Evolutionary conservation across 768 basidiomycete genomes (phyloP), one percentile per base, ranked within the genome.

Genomic region (Serendipita sp.): DNA sequence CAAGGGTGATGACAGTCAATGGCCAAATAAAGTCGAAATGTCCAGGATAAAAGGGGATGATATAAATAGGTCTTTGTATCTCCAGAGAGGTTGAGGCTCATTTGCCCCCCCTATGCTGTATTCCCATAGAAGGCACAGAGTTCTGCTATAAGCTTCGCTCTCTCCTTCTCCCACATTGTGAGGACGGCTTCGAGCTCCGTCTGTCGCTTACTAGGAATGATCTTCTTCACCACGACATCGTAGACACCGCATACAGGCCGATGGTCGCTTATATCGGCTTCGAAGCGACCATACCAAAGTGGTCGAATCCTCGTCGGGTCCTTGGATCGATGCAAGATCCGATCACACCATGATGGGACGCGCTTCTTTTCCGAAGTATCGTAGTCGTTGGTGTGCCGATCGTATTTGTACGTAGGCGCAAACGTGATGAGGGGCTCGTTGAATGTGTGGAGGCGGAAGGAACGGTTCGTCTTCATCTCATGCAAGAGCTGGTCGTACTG

Each of bases 321-420:
- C 61, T 61, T 63, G 43, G 81, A 75, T 3, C 84, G 82, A 82
- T 85, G 95, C 43, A 98, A 74, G 22, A 99, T 82, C 3, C 95
- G 85, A 71, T 99, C 95, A 70, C 95, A 99, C 93, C 94, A 99
- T 1, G 95, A 93, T 2, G 95, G 95, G 5, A 84, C 78, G 0
- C 95, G 85, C 13, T 80, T 79, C 72, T 98, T 97, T 71, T 91
- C 90, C 0, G 88, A 90, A 2, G 85, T 78, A 70, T 99, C 95
- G 68, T 90, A 99, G 65, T 83, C 80, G 70, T 80, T 72, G 24
- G 90, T 82, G 3, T 80, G 75, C 1, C 82, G 82, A 71, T 95
- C 91, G 74, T 96, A 97, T 73, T 96, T 96, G 81, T 97, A 97
- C 41, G 94, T 96, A 17, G 94, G 93, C 1, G 79, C 72, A 67